These are phyloP conservation scores for Podospora didyma DNA, from an alignment of 495 filamentous ascomycete species.

Conservation along the genomic window DNA sequence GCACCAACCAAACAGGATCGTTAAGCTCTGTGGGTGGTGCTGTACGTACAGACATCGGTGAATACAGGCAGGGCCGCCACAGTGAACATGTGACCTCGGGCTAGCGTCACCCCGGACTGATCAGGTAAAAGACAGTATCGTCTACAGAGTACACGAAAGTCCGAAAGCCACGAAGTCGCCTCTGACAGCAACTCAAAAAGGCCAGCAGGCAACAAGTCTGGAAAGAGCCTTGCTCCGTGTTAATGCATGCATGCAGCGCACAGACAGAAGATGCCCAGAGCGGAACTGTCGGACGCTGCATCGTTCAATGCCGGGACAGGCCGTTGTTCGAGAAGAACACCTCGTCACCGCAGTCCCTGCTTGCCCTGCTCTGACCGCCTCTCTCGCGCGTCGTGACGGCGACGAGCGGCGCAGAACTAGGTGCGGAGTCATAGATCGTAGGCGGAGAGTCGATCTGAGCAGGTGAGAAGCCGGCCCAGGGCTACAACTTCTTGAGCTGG, in stretches of 20 bases:
- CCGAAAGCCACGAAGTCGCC: background rate
- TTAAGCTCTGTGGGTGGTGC: no score
- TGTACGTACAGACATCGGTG: no score
- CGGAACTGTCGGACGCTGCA: conserved; percentile 18
- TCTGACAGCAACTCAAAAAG: background rate
- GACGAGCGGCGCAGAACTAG: background rate
- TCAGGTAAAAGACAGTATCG: no score
- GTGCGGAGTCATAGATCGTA: background rate
- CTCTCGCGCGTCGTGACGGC: background rate
- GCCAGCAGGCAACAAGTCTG: conserved; percentile 8
- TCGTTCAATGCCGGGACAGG: conserved; percentile 25
- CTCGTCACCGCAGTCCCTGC: background rate
- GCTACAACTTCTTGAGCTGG: no score
- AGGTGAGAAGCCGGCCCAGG: no score
- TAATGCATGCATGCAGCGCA: conserved; percentile 29
- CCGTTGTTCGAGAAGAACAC: conserved; percentile 17
- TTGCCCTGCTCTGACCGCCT: background rate
- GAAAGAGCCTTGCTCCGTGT: conserved; percentile 17
- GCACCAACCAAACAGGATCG: no score
- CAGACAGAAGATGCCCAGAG: conserved; percentile 23
- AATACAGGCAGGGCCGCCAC: no score
- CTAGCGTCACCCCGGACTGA: no score
- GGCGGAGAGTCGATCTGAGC: background rate
- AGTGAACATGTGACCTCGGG: no score
- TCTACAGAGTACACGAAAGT: background rate